phyloP scores from a whole-genome alignment of 345 rosid species.

The Rhodamnia argentea region DNA sequence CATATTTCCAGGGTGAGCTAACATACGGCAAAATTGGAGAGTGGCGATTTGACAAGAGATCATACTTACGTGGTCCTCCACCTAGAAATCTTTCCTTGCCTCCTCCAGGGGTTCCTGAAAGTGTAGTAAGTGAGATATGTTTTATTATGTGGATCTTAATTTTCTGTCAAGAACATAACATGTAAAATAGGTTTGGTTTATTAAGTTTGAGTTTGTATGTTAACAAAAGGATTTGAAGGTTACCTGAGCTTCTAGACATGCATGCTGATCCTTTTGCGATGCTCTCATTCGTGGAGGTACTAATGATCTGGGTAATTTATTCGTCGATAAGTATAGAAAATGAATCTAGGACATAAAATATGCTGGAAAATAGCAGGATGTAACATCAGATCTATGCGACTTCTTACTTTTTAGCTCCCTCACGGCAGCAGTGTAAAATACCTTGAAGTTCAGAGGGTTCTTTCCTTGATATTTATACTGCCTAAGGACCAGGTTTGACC shows the following conservation, averaged over 20 bases:
- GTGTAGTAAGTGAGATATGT: constrained; percentile 61
- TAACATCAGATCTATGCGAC: neutral
- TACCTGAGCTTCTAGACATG: neutral
- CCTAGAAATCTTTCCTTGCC: constrained; percentile 77
- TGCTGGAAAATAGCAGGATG: neutral
- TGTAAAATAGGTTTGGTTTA: neutral
- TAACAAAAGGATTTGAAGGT: neutral
- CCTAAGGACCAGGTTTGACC: neutral
- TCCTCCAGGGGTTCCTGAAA: constrained; percentile 90
- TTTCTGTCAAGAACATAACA: neutral
- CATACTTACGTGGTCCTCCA: constrained; percentile 71
- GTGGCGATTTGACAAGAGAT: constrained; percentile 97
- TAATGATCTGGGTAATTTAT: neutral
- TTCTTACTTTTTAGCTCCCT: neutral
- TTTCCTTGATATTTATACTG: neutral
- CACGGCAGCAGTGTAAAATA: neutral
- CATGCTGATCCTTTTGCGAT: neutral
- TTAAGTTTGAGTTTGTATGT: neutral
- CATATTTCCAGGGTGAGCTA: constrained; percentile 54
- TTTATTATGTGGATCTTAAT: neutral
- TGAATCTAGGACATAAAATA: neutral
- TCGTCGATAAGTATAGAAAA: neutral
- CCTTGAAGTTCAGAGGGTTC: neutral
- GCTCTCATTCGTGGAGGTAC: neutral
- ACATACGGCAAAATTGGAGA: constrained; percentile 88